These are phyloP conservation scores for Nothophytophthora sp. DNA, from an alignment of 352 stramenopile species.

Conservation along the genomic window DNA sequence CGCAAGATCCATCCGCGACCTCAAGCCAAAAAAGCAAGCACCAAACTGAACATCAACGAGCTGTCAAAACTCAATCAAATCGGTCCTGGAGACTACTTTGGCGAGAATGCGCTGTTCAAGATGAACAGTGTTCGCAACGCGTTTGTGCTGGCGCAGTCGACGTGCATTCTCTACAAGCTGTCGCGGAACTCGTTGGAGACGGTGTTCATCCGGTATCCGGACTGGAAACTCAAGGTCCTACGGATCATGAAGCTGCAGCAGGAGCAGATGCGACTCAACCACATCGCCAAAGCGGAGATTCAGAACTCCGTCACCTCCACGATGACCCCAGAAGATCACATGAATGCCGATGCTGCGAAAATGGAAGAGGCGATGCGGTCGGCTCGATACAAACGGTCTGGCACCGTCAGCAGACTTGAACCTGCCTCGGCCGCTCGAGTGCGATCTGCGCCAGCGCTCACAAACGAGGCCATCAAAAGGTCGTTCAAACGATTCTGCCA, in stretches of 20 bases:
- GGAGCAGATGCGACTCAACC: conserved; percentile 49
- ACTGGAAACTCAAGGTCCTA: conserved; percentile 74
- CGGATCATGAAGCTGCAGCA: conserved; percentile 61
- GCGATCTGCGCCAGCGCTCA: background rate
- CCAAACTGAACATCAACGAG: conserved; percentile 16
- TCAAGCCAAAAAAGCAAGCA: conserved; percentile 13
- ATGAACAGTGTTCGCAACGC: conserved; percentile 61
- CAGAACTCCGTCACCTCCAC: conserved; percentile 32
- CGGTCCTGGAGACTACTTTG: conserved; percentile 56
- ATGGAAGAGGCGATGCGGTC: conserved; percentile 42
- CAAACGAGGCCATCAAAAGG: background rate
- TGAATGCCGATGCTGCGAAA: conserved; percentile 32
- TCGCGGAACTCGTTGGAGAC: conserved; percentile 66
- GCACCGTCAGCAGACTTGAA: conserved; percentile 17
- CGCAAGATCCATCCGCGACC: conserved; percentile 23
- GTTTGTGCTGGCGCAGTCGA: conserved; percentile 57
- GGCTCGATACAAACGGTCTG: conserved; percentile 32
- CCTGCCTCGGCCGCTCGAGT: conserved; percentile 17
- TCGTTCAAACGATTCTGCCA: background rate
- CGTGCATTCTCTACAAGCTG: conserved; percentile 71
- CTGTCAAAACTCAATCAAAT: conserved; percentile 62
- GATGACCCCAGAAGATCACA: conserved; percentile 35
- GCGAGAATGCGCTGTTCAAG: conserved; percentile 67
- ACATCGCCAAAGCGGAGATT: conserved; percentile 41
- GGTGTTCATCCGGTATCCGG: conserved; percentile 68